Evolutionary conservation across 2,329 filamentous ascomycete species (phyloP), one percentile per base, ranked within the genome.

Genomic region (Rhytidhysteron rufulum): DNA sequence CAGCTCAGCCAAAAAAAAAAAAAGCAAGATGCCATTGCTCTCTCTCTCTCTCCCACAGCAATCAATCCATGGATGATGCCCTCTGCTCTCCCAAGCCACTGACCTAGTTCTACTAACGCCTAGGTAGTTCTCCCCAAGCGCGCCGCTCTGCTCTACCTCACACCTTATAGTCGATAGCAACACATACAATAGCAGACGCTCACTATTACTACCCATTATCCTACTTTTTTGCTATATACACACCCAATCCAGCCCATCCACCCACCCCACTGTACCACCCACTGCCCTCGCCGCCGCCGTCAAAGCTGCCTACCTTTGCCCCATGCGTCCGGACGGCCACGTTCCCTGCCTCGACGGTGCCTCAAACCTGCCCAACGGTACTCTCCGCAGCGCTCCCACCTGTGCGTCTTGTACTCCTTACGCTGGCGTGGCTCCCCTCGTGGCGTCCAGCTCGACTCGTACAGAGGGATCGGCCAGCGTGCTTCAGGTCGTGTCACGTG

Each of bases 401-500:
- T 42, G 54, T 56, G 34, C 16, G 13, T 30, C 25, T 25, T 37
- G 35, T 37, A 44, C 48, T 50, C 53, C 50, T 56, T 49, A 44
- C 50, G 48, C 50, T 55, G 56, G 56, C 55, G 43, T 60, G 53
- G 51, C 57, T 53, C 44, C 51, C 54, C 61, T 65, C 59, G 61
- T 63, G 61, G 60, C 57, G 59, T 53, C 45, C 48, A 41, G 37
- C 41, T 45, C 47, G 25, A 21, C 56, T 63, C 38, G 40, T 50
- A 61, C 61, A 56, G 46, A 37, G 45, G 22, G 48, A 47, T 51
- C 50, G 31, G 46, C 50, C 55, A 50, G 41, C 54, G 37, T 59
- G 59, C 59, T 53, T 58, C 53, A 63, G 48, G 43, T 54, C 30
- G 58, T 59, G 51, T 63, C 60, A 65, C 58, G 57, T 62, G 56